Evolutionary conservation across 257 asterid genomes (phyloP).

Genomic region (Nemophila menziesii): DNA sequence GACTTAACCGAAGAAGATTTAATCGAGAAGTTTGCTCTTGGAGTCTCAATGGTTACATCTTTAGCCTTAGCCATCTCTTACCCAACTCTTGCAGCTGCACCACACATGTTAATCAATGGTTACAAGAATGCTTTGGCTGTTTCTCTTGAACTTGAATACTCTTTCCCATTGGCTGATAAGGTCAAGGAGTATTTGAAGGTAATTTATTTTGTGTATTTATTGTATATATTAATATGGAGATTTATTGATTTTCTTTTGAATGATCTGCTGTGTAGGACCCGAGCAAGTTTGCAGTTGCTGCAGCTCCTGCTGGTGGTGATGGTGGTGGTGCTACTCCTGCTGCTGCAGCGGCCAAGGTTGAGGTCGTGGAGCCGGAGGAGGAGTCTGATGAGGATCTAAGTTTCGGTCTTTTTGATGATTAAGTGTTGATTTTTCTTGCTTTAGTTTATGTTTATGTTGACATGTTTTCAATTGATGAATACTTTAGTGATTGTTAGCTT

Average conservation of each 20-base stretch:
- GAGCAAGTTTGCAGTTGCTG: slow-evolving; percentile 7
- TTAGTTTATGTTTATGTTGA: too few relatives aligned
- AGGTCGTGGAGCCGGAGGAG: slow-evolving; percentile 1
- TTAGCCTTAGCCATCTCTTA: slow-evolving; percentile 11
- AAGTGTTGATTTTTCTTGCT: too few relatives aligned
- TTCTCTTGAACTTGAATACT: slow-evolving; percentile 12
- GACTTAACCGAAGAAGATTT: slow-evolving; percentile 13
- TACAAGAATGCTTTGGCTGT: slow-evolving; percentile 12
- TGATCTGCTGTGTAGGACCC: slow-evolving; percentile 6
- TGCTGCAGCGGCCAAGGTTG: neutral
- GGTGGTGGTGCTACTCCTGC: slow-evolving; percentile 1
- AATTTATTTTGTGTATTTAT: too few relatives aligned
- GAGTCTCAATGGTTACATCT: slow-evolving; percentile 8
- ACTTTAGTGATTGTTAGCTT: too few relatives aligned
- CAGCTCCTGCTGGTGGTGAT: neutral
- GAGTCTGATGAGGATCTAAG: slow-evolving; percentile 3
- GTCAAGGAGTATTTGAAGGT: slow-evolving; percentile 15
- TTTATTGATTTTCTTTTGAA: neutral
- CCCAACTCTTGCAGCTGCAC: slow-evolving; percentile 14
- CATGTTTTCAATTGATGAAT: too few relatives aligned
- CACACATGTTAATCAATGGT: slow-evolving; percentile 11
- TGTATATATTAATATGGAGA: too few relatives aligned
- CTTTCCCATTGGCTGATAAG: slow-evolving; percentile 13
- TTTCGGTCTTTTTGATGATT: neutral
- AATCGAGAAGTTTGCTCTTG: slow-evolving; percentile 3